phyloP scores from a whole-genome alignment of 371 early-diverging fungal genomes.

The Actinomortierella ambigua region DNA sequence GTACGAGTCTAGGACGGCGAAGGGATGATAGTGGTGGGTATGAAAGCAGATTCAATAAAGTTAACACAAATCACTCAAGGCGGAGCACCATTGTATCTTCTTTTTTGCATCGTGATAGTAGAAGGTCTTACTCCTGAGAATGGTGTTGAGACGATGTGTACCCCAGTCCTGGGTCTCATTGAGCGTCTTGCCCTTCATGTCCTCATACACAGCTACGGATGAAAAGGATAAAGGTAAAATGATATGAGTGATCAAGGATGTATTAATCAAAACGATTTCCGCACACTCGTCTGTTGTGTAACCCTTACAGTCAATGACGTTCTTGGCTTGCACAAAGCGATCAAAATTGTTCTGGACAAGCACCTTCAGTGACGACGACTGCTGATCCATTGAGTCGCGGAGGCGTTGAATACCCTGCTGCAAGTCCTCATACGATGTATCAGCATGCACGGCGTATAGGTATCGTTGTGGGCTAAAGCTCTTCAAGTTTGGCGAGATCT shows the following conservation, averaged over 20 bases:
- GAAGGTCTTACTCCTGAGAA: slow-evolving; percentile 55
- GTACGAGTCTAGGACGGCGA: slow-evolving; percentile 56
- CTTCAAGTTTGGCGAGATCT: slow-evolving; percentile 50
- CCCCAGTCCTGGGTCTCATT: slow-evolving; percentile 84
- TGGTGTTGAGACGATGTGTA: slow-evolving; percentile 64
- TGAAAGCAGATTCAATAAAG: too few relatives aligned
- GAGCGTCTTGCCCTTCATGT: slow-evolving; percentile 85
- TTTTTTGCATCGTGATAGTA: slow-evolving; percentile 33
- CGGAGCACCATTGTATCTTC: too few relatives aligned
- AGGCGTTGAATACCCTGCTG: slow-evolving; percentile 75
- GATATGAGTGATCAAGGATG: too few relatives aligned
- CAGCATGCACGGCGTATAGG: slow-evolving; percentile 81
- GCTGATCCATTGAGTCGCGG: slow-evolving; percentile 74
- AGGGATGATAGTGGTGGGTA: neutral
- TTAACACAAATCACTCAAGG: too few relatives aligned
- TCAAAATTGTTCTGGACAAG: slow-evolving; percentile 95
- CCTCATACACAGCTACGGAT: slow-evolving; percentile 78
- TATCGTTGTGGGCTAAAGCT: slow-evolving; percentile 83
- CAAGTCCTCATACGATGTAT: slow-evolving; percentile 83
- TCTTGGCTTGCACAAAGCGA: slow-evolving; percentile 94
- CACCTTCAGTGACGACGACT: slow-evolving; percentile 84
- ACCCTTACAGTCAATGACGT: slow-evolving; percentile 84
- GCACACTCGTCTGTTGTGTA: too few relatives aligned
- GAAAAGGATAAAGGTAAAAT: neutral
- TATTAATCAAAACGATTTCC: too few relatives aligned